Evolutionary conservation across 176 grass and related monocot genomes (phyloP).

Genomic region (Musa schizocarpa): DNA sequence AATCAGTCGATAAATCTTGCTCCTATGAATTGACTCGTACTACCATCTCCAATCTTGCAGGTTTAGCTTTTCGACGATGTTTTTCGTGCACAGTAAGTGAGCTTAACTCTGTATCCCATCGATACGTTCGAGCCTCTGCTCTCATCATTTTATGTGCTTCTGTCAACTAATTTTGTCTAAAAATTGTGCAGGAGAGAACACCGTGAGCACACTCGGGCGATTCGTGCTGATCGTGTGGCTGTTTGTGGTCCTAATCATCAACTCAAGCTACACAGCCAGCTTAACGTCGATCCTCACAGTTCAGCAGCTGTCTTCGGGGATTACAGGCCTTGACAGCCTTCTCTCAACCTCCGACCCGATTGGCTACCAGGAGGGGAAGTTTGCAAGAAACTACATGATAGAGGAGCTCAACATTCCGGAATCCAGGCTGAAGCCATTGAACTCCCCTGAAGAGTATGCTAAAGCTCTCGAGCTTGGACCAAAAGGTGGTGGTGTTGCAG

Average conservation of each 20-base stretch:
- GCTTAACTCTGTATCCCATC: background rate
- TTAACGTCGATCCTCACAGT: slow-evolving; percentile 91
- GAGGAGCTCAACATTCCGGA: slow-evolving; percentile 58
- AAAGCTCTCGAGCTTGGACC: slow-evolving; percentile 56
- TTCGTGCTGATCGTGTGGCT: slow-evolving; percentile 86
- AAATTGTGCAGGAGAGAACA: slow-evolving; percentile 61
- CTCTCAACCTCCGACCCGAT: slow-evolving; percentile 51
- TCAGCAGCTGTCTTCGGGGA: slow-evolving; percentile 78
- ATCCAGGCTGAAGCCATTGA: slow-evolving; percentile 40
- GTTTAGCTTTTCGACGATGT: slow-evolving; percentile 96
- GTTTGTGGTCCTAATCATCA: slow-evolving; percentile 91
- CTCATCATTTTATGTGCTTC: background rate
- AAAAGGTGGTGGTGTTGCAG: slow-evolving; percentile 52
- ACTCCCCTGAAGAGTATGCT: slow-evolving; percentile 45
- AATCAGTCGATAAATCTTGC: no score
- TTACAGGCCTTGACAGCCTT: slow-evolving; percentile 64
- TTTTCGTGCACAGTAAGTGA: slow-evolving; percentile 73
- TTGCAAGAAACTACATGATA: slow-evolving; percentile 74
- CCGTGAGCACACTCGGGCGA: slow-evolving; percentile 62
- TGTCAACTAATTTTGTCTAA: background rate
- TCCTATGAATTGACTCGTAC: no score
- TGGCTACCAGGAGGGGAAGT: slow-evolving; percentile 79
- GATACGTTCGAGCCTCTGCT: background rate
- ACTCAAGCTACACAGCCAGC: slow-evolving; percentile 91
- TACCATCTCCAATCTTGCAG: slow-evolving; percentile 26